Conservation (phyloP, 768 basidiomycete genomes). For the Macrolepiota fuliginosa region DNA sequence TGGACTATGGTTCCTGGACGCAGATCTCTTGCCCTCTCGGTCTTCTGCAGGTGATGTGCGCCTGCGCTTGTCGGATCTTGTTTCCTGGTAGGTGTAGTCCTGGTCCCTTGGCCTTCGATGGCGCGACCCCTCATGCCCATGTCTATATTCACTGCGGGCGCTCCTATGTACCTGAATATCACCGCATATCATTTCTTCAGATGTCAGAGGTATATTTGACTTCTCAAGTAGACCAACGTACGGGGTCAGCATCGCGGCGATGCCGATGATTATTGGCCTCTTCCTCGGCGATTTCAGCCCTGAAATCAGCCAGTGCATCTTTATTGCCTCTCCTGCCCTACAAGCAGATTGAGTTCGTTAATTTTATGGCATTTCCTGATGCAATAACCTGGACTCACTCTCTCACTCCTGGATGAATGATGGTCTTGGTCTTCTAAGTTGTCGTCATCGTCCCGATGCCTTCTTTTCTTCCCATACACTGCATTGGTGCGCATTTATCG, state of each 20-base stretch:
- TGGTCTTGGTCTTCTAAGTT: background rate
- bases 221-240: background rate
- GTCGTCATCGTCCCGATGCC: background rate
- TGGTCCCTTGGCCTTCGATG: background rate
- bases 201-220: background rate
- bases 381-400: background rate
- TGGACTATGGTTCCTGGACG: background rate
- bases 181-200: background rate
- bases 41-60: background rate
- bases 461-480: constrained; percentile 8
- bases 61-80: background rate
- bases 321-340: background rate
- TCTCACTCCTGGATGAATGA: background rate
- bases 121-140: background rate
- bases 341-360: background rate
- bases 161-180: background rate
- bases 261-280: background rate
- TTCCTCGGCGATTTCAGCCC: constrained; percentile 1
- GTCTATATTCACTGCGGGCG: background rate
- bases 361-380: background rate
- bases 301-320: constrained; percentile 4
- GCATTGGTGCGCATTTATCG: background rate
- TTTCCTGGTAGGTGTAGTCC: background rate
- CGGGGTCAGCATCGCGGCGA: background rate
- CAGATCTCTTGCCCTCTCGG: background rate